phyloP scores from a whole-genome alignment of 1,284 basidiomycete species.

The Microbotryum scabiosae region DNA sequence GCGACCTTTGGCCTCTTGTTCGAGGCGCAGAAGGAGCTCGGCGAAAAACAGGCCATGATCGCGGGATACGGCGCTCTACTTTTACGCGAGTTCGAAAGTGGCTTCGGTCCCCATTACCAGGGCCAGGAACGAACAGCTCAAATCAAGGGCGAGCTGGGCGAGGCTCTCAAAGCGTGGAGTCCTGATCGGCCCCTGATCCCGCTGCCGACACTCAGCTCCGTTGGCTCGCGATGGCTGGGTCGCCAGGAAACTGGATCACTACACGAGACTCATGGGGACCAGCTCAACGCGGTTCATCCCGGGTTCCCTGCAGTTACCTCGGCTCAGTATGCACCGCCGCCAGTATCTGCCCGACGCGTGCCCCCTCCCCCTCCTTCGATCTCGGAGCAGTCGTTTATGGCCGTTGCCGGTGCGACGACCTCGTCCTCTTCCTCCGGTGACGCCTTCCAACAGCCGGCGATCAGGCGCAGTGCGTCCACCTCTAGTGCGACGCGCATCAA shows the following conservation, averaged over 20 bases:
- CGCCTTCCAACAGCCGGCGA: too few relatives aligned
- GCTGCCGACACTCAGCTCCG: slow-evolving; percentile 9
- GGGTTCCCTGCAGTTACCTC: too few relatives aligned
- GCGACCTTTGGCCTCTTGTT: slow-evolving; percentile 31
- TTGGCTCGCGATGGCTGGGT: neutral
- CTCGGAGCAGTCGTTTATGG: neutral
- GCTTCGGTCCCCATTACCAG: slow-evolving; percentile 21
- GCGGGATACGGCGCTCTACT: slow-evolving; percentile 32
- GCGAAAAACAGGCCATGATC: slow-evolving; percentile 35
- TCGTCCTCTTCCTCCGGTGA: too few relatives aligned
- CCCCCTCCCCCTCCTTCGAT: neutral
- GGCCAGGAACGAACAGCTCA: slow-evolving; percentile 30
- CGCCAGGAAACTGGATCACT: too few relatives aligned
- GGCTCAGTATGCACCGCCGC: too few relatives aligned
- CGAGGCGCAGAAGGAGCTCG: slow-evolving; percentile 30
- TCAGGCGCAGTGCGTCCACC: too few relatives aligned
- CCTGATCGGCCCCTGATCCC: slow-evolving; percentile 7
- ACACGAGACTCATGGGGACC: too few relatives aligned
- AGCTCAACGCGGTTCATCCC: too few relatives aligned
- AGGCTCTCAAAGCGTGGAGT: slow-evolving; percentile 16
- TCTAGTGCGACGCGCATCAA: slow-evolving; percentile 15
- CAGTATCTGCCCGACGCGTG: too few relatives aligned
- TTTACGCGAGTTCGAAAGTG: slow-evolving; percentile 29
- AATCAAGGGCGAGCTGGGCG: slow-evolving; percentile 29
- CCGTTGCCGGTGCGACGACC: too few relatives aligned